These are phyloP conservation scores for Rasamsonia emersonii DNA, from an alignment of 2,329 filamentous ascomycete genomes.

Conservation along the genomic window DNA sequence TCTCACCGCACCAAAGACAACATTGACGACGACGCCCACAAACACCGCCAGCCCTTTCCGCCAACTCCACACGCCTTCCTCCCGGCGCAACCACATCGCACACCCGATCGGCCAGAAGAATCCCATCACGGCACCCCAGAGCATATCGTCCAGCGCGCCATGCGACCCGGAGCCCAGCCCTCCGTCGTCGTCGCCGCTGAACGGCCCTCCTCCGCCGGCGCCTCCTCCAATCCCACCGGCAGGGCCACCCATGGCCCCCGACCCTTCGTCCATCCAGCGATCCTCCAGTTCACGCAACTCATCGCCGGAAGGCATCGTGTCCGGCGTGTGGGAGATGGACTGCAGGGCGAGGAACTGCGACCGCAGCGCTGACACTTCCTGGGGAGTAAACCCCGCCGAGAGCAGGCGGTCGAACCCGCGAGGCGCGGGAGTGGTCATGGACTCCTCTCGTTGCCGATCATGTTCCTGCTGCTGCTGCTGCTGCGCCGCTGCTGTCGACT, in stretches of 20 bases:
- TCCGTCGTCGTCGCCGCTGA: conserved; percentile 31
- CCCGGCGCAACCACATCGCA: conserved; percentile 72
- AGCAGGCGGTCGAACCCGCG: conserved; percentile 85
- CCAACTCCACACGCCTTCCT: conserved; percentile 79
- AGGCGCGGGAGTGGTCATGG: conserved; percentile 45
- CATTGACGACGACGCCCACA: conserved; percentile 72
- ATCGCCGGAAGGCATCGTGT: conserved; percentile 75
- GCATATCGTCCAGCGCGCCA: conserved; percentile 70
- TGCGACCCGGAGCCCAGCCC: conserved; percentile 31
- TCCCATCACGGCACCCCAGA: conserved; percentile 80
- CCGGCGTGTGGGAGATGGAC: conserved; percentile 71
- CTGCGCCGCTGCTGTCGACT: conserved; percentile 11
- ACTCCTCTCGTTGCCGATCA: conserved; percentile 6
- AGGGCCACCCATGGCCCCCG: conserved; percentile 37
- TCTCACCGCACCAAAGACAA: conserved; percentile 63
- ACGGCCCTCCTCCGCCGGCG: conserved; percentile 29
- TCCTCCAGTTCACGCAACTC: conserved; percentile 75
- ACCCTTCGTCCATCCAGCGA: conserved; percentile 70
- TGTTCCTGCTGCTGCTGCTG: conserved; percentile 8
- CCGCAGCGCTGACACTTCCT: conserved; percentile 76
- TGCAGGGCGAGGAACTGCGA: conserved; percentile 85
- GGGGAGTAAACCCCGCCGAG: conserved; percentile 66
- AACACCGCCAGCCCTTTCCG: conserved; percentile 80
- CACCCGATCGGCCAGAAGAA: conserved; percentile 93
- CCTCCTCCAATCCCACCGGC: conserved; percentile 27